Base-by-base conservation (phyloP, 1,139 yeast species). In the Williopsis jadinii region DNA sequence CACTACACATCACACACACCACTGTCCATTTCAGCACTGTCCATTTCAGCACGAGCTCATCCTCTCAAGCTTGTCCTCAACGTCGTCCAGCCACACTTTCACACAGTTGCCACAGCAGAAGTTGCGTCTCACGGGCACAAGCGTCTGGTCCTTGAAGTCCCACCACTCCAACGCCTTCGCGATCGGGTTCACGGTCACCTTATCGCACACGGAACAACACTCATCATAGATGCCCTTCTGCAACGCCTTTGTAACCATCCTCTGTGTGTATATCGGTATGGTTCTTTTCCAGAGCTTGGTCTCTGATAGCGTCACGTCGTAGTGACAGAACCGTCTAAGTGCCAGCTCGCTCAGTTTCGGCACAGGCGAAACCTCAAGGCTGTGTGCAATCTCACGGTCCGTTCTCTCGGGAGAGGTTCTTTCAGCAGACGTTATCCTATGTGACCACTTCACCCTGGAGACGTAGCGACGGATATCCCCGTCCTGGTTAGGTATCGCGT, bases 101-200 rank as follows among this genome's bases (percentile, higher is more conserved):
- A 68, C 68, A 53, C 79, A 73, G 11, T 58, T 49, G 2, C 69
- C 70, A 39, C 69, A 63, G 47, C 78, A 73, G 43, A 74, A 73
- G 43, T 67, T 64, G 28, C 73, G 54, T 46, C 68, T 64, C 12
- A 73, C 59, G 0, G 79, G 77, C 2, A 72, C 58, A 26, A 61
- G 51, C 30, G 53, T 58, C 37, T 69, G 64, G 24, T 63, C 66
- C 41, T 66, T 62, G 36, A 71, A 62, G 45, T 76, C 76, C 81
- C 84, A 77, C 81, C 82, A 78, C 51, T 79, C 84, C 38, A 72
- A 52, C 2, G 71, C 68, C 49, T 74, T 73, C 0, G 81, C 84
- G 9, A 70, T 67, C 2, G 79, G 74, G 37, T 71, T 68, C 8
- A 75, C 66, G 30, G 73, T 64, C 24, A 63, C 59, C 8, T 54